These are phyloP conservation scores for Chaetomiaceae sp. DNA, from an alignment of 2,329 filamentous ascomycete genomes.

Conservation along the genomic window DNA sequence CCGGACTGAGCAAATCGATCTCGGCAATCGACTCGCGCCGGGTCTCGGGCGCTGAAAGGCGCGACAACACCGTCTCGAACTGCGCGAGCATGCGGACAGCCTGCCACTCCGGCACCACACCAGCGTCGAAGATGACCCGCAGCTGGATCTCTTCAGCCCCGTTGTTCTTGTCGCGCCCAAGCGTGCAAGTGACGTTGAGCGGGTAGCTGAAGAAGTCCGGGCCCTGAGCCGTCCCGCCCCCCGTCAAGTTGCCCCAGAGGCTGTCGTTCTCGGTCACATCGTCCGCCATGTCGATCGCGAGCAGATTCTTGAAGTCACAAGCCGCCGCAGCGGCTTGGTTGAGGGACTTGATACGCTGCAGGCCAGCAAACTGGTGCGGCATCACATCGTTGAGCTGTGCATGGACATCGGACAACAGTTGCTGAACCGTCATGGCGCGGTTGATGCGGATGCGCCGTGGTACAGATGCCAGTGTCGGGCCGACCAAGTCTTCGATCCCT, in stretches of 20 bases:
- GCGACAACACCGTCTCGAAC: conserved; percentile 17
- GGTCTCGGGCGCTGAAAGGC: conserved; percentile 6
- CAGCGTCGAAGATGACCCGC: conserved; percentile 21
- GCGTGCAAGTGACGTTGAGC: conserved; percentile 24
- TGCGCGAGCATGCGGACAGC: conserved; percentile 21
- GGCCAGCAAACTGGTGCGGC: conserved; percentile 22
- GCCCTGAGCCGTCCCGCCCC: conserved; percentile 20
- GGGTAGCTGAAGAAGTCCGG: conserved; percentile 26
- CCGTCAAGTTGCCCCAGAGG: conserved; percentile 22
- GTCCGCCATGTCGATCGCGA: conserved; percentile 21
- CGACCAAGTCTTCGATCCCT: conserved; percentile 22
- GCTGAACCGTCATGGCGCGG: conserved; percentile 3
- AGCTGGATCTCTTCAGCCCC: conserved; percentile 11
- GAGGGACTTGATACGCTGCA: conserved; percentile 22
- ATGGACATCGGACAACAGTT: conserved; percentile 16
- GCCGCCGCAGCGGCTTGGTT: conserved; percentile 8
- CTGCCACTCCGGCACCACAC: conserved; percentile 21
- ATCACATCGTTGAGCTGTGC: conserved; percentile 18
- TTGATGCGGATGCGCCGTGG: conserved; percentile 20
- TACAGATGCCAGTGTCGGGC: conserved; percentile 23
- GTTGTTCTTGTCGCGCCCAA: neutral
- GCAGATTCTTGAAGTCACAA: conserved; percentile 24
- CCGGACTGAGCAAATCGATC: conserved; percentile 15
- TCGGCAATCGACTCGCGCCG: conserved; percentile 5
- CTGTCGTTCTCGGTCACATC: conserved; percentile 10